Evolutionary conservation across 495 filamentous ascomycete species (phyloP).

Genomic region (Hypoxylon fragiforme): DNA sequence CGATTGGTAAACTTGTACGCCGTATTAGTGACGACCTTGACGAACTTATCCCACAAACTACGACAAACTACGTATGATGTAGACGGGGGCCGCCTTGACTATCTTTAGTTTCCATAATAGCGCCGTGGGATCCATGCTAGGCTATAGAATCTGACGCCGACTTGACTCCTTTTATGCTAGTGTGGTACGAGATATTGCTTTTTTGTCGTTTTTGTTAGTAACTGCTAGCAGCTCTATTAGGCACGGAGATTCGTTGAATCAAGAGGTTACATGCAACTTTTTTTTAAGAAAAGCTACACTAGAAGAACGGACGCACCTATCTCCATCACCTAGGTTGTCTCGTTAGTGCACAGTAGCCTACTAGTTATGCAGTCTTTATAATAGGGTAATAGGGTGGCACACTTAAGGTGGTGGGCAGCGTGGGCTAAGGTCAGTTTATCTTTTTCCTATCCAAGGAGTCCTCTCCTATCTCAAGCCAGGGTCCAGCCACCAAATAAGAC

Average conservation of each 20-base stretch:
- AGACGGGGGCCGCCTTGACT: too few relatives aligned
- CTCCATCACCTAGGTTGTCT: too few relatives aligned
- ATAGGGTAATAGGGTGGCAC: conserved; percentile 14
- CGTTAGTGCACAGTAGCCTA: neutral
- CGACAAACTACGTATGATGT: too few relatives aligned
- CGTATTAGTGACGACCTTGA: too few relatives aligned
- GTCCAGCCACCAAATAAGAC: conserved; percentile 13
- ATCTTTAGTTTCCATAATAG: too few relatives aligned
- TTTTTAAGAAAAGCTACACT: too few relatives aligned
- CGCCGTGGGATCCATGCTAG: neutral
- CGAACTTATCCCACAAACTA: too few relatives aligned
- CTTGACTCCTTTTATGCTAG: conserved; percentile 17
- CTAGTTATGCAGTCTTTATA: conserved; percentile 14
- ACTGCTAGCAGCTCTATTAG: neutral
- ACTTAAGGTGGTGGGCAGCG: neutral
- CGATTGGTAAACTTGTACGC: conserved; percentile 10
- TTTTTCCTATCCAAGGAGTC: too few relatives aligned
- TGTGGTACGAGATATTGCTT: conserved; percentile 13
- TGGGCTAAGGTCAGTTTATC: conserved; percentile 15
- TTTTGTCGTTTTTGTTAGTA: neutral
- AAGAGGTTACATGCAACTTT: too few relatives aligned
- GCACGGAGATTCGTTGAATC: too few relatives aligned
- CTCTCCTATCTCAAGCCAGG: conserved; percentile 10
- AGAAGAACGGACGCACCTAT: too few relatives aligned
- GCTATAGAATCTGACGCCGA: conserved; percentile 2